Evolutionary conservation across 2,329 filamentous ascomycete species (phyloP).

Genomic region (Colletotrichum lentis): DNA sequence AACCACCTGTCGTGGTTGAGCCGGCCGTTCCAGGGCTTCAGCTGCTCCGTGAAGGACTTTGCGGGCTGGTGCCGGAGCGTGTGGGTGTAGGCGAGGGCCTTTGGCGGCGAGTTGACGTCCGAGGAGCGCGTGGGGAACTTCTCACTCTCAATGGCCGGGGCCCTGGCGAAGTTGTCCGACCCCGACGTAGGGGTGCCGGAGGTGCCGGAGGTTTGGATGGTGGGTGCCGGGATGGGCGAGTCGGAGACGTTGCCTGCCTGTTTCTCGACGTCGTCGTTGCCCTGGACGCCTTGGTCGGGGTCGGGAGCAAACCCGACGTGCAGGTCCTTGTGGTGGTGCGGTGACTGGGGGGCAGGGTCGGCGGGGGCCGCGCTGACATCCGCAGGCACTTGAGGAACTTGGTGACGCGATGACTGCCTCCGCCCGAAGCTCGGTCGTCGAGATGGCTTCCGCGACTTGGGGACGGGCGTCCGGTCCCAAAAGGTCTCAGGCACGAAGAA

Average conservation of each 20-base stretch:
- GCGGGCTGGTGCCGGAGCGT: conserved; percentile 71
- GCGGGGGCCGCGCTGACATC: not conserved
- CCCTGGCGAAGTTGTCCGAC: conserved; percentile 42
- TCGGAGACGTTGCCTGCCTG: not conserved
- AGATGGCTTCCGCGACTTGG: conserved; percentile 48
- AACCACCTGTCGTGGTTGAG: conserved; percentile 82
- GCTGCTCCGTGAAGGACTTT: conserved; percentile 76
- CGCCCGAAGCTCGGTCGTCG: conserved; percentile 58
- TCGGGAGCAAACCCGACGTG: conserved; percentile 47
- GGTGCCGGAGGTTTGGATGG: conserved; percentile 4
- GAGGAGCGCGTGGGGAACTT: conserved; percentile 48
- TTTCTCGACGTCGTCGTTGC: not conserved
- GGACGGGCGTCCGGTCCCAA: conserved; percentile 82
- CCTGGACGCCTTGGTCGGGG: conserved; percentile 11
- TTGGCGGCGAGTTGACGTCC: conserved; percentile 47
- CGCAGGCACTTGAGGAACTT: conserved; percentile 12
- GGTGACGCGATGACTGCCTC: conserved; percentile 53
- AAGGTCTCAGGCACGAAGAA: conserved; percentile 95
- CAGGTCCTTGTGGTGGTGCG: conserved; percentile 42
- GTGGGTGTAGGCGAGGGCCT: conserved; percentile 68
- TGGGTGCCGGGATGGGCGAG: not conserved
- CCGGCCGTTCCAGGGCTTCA: conserved; percentile 80
- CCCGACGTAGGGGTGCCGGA: conserved; percentile 39
- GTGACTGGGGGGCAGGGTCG: not conserved
- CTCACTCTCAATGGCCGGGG: conserved; percentile 53